A percentile compares a stretch with the other conserved stretches of the same genome.
These are phyloP conservation scores for Hawksworthiomyces lignivorus DNA, from an alignment of 2,329 filamentous ascomycete genomes.

Conservation along the genomic window DNA sequence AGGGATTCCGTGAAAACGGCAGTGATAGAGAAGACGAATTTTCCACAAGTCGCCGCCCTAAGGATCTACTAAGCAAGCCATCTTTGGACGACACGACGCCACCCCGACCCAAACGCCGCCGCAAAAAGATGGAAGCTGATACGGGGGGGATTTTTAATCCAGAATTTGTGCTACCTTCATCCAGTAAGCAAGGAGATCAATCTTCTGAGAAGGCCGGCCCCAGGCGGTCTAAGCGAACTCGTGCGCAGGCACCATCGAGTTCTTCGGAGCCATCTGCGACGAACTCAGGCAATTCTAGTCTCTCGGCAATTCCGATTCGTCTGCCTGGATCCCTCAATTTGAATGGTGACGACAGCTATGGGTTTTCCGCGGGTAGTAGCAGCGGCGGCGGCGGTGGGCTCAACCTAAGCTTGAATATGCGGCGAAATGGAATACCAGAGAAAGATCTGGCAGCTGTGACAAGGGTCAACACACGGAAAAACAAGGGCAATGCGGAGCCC, in stretches of 20 bases:
- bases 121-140: constrained; percentile 21
- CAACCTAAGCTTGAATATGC: too few relatives aligned
- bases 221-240: constrained; percentile 14
- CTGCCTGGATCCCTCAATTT: constrained; percentile 23
- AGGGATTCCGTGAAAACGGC: too few relatives aligned
- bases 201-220: too few relatives aligned
- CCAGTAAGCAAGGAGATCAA: constrained; percentile 5
- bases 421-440: constrained; percentile 30
- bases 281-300: constrained; percentile 20
- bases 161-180: constrained; percentile 13
- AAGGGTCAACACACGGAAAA: constrained; percentile 36
- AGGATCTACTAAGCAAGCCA: constrained; percentile 18
- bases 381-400: too few relatives aligned
- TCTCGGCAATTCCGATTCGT: constrained; percentile 25
- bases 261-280: constrained; percentile 20
- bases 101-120: constrained; percentile 22
- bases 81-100: constrained; percentile 19
- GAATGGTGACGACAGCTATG: constrained; percentile 17
- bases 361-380: constrained; percentile 13
- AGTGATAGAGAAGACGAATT: constrained; percentile 1
- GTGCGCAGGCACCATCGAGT: constrained; percentile 17
- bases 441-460: constrained; percentile 36
- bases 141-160: constrained; percentile 21
- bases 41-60: background rate
- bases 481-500: constrained; percentile 30